Conservation (phyloP, 805 yeast genomes). For the Candida nitratophila region DNA sequence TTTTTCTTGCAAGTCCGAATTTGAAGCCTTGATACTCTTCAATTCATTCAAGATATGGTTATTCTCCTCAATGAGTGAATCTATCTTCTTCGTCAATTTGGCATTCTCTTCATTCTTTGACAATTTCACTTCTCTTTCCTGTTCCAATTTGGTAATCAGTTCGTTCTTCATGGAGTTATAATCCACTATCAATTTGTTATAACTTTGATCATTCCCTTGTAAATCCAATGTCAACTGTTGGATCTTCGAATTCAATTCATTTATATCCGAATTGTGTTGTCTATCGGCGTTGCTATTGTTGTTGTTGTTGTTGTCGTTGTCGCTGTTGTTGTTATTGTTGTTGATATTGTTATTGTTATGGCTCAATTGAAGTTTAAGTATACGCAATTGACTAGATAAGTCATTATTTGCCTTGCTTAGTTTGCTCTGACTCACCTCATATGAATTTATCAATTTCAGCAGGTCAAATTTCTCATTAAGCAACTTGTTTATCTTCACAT, state of each 20-base stretch:
- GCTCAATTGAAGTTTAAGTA: slow-evolving; percentile 1
- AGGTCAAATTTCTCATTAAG: slow-evolving; percentile 3
- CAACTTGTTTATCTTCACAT: neutral
- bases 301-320: too few relatives aligned
- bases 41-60: too few relatives aligned
- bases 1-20: neutral
- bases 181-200: slow-evolving; percentile 14
- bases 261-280: too few relatives aligned
- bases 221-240: too few relatives aligned
- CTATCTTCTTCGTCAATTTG: neutral
- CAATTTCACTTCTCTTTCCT: slow-evolving; percentile 17
- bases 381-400: slow-evolving; percentile 13
- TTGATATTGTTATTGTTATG: too few relatives aligned
- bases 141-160: slow-evolving; percentile 19
- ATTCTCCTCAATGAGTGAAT: too few relatives aligned
- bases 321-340: too few relatives aligned
- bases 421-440: slow-evolving; percentile 15
- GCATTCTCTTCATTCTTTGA: neutral
- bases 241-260: too few relatives aligned
- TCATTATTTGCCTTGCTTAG: slow-evolving; percentile 11
- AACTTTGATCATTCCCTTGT: neutral
- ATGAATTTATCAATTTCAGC: slow-evolving; percentile 8
- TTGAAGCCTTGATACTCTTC: too few relatives aligned
- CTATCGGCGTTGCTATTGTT: too few relatives aligned
- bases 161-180: slow-evolving; percentile 27